A percentile compares a stretch with the other conserved stretches of the same genome.
These are phyloP conservation scores for Prosopis cineraria DNA, from an alignment of 306 rosid genomes.

Conservation along the genomic window DNA sequence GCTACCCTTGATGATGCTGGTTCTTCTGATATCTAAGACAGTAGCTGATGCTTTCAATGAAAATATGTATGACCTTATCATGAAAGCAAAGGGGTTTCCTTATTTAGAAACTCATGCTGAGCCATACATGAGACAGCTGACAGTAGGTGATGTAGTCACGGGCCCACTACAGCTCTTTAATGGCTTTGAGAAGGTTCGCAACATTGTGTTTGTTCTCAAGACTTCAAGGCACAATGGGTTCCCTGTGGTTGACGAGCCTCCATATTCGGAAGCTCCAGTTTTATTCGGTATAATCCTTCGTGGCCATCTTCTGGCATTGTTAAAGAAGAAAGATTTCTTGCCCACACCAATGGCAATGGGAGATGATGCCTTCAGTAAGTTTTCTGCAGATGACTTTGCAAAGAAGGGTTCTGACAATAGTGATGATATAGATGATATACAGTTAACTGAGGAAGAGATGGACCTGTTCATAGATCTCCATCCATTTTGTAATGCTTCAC, in stretches of 20 bases:
- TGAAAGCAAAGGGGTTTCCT: conserved; percentile 95
- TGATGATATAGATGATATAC: conserved; percentile 60
- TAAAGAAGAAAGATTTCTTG: conserved; percentile 73
- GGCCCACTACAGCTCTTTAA: conserved; percentile 83
- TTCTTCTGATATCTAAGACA: conserved; percentile 82
- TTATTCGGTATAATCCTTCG: conserved; percentile 85
- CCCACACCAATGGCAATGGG: conserved; percentile 42
- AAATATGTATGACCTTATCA: conserved; percentile 80
- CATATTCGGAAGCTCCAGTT: conserved; percentile 54
- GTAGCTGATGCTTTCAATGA: conserved; percentile 86
- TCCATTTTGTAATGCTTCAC: conserved; percentile 88
- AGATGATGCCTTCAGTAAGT: conserved; percentile 30
- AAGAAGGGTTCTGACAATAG: conserved; percentile 63
- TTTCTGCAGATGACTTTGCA: conserved; percentile 71
- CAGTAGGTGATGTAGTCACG: conserved; percentile 73
- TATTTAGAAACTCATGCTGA: conserved; percentile 85
- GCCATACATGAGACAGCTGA: conserved; percentile 89
- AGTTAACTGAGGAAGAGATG: conserved; percentile 73
- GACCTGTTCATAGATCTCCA: conserved; percentile 87
- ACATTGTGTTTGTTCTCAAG: conserved; percentile 66
- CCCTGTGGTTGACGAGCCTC: conserved; percentile 87
- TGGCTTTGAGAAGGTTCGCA: conserved; percentile 84
- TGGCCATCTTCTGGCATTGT: conserved; percentile 69
- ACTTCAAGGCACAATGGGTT: conserved; percentile 80
- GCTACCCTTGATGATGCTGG: conserved; percentile 90